A percentile compares a stretch with the other conserved stretches of the same genome.
phyloP scores from a whole-genome alignment of 805 yeast genomes.

The Candida berthetii region DNA sequence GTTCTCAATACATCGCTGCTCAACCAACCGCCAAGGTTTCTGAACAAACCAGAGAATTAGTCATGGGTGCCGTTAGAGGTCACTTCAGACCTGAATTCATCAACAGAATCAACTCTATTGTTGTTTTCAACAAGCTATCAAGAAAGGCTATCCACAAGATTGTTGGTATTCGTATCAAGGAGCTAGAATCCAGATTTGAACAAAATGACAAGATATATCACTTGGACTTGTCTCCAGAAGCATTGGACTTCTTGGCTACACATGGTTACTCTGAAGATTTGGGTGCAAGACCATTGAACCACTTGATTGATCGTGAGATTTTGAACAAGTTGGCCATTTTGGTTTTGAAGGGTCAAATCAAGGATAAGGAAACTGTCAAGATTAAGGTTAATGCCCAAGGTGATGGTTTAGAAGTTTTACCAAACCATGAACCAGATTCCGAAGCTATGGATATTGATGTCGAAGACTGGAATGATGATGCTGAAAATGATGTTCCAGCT shows the following conservation, averaged over 20 bases:
- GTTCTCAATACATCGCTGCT: conserved; percentile 82
- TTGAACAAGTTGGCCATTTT: conserved; percentile 87
- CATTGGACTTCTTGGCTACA: conserved; percentile 74
- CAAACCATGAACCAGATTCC: conserved; percentile 70
- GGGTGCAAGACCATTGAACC: conserved; percentile 95
- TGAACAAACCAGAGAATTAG: conserved; percentile 64
- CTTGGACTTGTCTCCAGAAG: conserved; percentile 67
- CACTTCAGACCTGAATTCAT: conserved; percentile 98
- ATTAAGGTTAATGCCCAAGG: conserved; percentile 55
- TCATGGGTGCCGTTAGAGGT: conserved; percentile 74
- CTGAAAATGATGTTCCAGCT: conserved; percentile 37
- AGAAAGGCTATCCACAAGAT: conserved; percentile 89
- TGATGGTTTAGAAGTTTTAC: conserved; percentile 69
- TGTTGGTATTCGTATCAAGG: conserved; percentile 77
- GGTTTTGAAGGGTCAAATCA: conserved; percentile 78
- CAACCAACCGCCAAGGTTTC: conserved; percentile 60
- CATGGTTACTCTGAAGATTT: conserved; percentile 89
- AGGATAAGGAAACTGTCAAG: conserved; percentile 80
- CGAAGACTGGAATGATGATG: conserved; percentile 55
- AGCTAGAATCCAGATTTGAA: conserved; percentile 81
- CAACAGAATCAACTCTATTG: conserved; percentile 91
- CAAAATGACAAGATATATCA: conserved; percentile 74
- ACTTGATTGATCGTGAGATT: conserved; percentile 84
- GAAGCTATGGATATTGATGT: conserved; percentile 49
- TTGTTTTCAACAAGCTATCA: conserved; percentile 88